Base-by-base conservation (phyloP, 179 eudicot species). In the Heliamphora pulchella region DNA sequence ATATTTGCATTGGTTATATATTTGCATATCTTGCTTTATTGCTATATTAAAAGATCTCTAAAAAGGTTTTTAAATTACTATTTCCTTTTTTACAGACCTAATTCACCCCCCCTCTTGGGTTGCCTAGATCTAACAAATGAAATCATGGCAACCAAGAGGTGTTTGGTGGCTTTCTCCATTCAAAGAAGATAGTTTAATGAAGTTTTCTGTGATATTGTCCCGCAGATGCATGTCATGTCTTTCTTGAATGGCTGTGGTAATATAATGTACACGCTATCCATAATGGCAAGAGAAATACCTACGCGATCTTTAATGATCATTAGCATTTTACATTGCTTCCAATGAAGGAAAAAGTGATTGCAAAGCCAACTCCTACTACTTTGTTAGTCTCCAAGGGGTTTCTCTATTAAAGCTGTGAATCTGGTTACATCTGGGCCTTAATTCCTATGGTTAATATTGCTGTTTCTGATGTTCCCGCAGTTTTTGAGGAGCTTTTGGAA, bases 391-490 rank as follows among this genome's bases (percentile, higher is more conserved):
- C 68, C 7, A 64, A 22, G 65, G 65, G 8, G n/a, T 17, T 17
- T n/a, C 20, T 51, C 5, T 31, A 31, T 31, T 5, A 51, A 8
- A 51, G 54, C 8, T 8, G 8, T 51, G 54, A 51, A 51, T 51
- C 8, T 51, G 54, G 54, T 8, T 8, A 51, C 8, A 8, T 4
- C 5, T 51, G 5, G 54, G 54, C 8, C 8, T 51, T 51, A 8
- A 31, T 31, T 31, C 31, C 31, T 31, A 31, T 31, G 31, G 31
- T 31, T 31, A 31, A 31, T 65, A 44, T 20, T 41, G 69, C 69
- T 65, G 69, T 65, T 10, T 65, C 39, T 65, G 70, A 65, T 8
- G 70, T 44, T 65, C 70, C 44, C 22, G 70, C 70, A 65, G 70
- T 15, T 31, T 43, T 22, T 65, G 39, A 66, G 70, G 47, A 66